Evolutionary conservation across 2,329 filamentous ascomycete species (phyloP), one percentile per base, ranked within the genome.

Genomic region (Penicillium sclerotigenum): DNA sequence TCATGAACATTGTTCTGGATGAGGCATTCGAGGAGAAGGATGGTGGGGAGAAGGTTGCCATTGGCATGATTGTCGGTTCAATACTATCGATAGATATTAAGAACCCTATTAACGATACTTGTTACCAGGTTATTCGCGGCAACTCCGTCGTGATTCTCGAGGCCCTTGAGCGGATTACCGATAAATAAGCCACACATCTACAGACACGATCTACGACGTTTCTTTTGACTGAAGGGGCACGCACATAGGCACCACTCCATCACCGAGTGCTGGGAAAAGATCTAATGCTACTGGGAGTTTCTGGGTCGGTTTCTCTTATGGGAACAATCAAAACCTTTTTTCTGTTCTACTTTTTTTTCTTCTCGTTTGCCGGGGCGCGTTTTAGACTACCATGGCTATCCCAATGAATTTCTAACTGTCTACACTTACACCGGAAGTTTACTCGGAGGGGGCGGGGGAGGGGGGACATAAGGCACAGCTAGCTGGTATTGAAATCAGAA

Each of bases 101-200:
- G 37, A 31, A 20, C 14, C 11, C 22, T n/a, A 9, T 63, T 65
- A 56, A 63, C 49, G 31, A 24, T 24, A n/a, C 6, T 28, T 13
- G 28, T 26, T 24, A 36, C 26, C 28, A 91, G 88, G 89, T 97
- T 63, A 97, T 99, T 69, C 90, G 95, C 66, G 94, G 94, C 62
- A 99, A 99, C 78, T 96, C 93, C 2, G 92, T 99, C 26, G 92
- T 99, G 54, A 97, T 99, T 93, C 84, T 99, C 54, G 95, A 99
- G 78, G 75, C 75, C 37, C 65, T 77, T 16, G 75, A 77, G 59
- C 74, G 75, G 56, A 77, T 77, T 61, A 68, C 66, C 61, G 74
- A 76, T 49, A 74, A 76, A 70, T 76, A 71, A 72, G 63, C 41
- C 37, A 52, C 47, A 45, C 13, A 40, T 43, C 46, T 42, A 52